Evolutionary conservation across 352 stramenopile species (phyloP).

Genomic region (Phytopythium litorale): DNA sequence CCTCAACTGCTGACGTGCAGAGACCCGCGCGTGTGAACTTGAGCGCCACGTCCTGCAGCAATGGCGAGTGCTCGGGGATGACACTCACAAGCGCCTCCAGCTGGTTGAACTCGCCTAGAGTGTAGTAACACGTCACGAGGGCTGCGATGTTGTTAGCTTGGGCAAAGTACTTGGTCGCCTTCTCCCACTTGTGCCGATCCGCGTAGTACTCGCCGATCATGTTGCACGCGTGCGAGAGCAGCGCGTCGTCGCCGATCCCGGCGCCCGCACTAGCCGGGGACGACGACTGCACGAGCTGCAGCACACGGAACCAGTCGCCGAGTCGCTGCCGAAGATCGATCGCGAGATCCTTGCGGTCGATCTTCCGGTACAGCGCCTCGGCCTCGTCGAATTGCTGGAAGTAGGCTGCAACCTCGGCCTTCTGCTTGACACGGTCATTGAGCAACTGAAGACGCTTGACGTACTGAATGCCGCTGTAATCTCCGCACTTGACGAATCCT

Average conservation of each 20-base stretch:
- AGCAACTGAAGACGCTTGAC: conserved; percentile 87
- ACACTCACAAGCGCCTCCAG: conserved; percentile 83
- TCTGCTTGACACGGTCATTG: conserved; percentile 90
- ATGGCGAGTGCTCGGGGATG: conserved; percentile 73
- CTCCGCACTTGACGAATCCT: conserved; percentile 88
- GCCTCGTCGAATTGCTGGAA: conserved; percentile 92
- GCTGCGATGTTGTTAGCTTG: conserved; percentile 75
- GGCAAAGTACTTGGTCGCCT: conserved; percentile 91
- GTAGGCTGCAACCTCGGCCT: conserved; percentile 88
- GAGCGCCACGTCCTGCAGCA: conserved; percentile 82
- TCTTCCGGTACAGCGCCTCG: conserved; percentile 90
- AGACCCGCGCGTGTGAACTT: conserved; percentile 89
- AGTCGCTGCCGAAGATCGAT: conserved; percentile 89
- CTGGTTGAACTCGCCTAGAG: conserved; percentile 84
- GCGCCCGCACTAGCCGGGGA: not conserved
- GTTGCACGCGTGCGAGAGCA: conserved; percentile 80
- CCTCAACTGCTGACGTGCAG: conserved; percentile 75
- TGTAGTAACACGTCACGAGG: conserved; percentile 89
- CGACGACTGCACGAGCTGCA: conserved; percentile 70
- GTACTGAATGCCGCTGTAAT: conserved; percentile 93
- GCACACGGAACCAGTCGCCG: conserved; percentile 92
- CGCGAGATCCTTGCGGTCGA: conserved; percentile 93
- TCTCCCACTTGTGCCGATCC: conserved; percentile 90
- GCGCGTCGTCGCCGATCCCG: conserved; percentile 73
- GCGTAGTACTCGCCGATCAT: conserved; percentile 92